Evolutionary conservation across 1,284 basidiomycete genomes (phyloP).

Genomic region (Coniophora puteana): DNA sequence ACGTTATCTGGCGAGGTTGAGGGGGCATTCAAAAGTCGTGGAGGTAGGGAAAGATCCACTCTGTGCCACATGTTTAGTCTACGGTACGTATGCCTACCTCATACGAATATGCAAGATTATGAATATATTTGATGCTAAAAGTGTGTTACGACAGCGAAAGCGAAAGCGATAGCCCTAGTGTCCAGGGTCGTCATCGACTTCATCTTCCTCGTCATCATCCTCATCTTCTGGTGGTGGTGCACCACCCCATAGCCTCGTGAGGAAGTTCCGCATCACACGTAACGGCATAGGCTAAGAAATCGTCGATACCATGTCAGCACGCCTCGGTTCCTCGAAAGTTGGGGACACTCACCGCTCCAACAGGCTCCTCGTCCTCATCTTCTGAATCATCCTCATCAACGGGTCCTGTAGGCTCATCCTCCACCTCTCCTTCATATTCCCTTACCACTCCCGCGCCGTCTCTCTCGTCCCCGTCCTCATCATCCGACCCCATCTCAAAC

Average conservation of each 20-base stretch:
- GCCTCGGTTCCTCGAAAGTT: slow-evolving; percentile 2
- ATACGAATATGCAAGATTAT: no score
- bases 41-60: no score
- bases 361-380: slow-evolving; percentile 37
- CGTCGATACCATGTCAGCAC: slow-evolving; percentile 6
- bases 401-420: slow-evolving; percentile 19
- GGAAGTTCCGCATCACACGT: slow-evolving; percentile 56
- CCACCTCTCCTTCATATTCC: slow-evolving; percentile 19
- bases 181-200: slow-evolving; percentile 7
- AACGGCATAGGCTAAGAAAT: slow-evolving; percentile 51
- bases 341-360: slow-evolving; percentile 34
- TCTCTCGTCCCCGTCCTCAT: slow-evolving; percentile 18
- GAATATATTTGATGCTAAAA: no score
- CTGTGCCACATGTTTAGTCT: no score
- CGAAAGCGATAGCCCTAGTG: no score
- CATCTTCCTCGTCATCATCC: slow-evolving; percentile 29
- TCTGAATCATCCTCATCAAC: slow-evolving; percentile 22
- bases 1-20: slow-evolving; percentile 16
- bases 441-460: slow-evolving; percentile 23
- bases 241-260: slow-evolving; percentile 61
- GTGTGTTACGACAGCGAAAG: no score
- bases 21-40: background rate
- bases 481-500: slow-evolving; percentile 12
- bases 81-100: no score
- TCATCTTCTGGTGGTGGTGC: slow-evolving; percentile 25